Conservation (phyloP, 1,284 basidiomycete genomes). For the Termitomyces sp. region DNA sequence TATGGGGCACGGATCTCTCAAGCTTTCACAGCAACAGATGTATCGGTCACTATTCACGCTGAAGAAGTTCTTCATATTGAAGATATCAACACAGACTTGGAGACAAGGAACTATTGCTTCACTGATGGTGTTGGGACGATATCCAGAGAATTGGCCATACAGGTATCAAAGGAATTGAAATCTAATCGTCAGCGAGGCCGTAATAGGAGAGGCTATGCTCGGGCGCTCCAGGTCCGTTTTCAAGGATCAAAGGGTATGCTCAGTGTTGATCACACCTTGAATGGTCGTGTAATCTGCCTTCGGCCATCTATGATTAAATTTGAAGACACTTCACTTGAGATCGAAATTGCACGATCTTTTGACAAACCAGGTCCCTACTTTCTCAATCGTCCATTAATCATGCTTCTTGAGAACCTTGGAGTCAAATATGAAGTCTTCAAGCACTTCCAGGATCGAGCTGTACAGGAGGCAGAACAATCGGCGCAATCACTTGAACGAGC, state of each 20-base stretch:
- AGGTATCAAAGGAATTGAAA: conserved; percentile 45
- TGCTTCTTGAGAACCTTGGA: conserved; percentile 58
- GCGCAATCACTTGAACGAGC: conserved; percentile 39
- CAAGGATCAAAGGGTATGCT: conserved; percentile 62
- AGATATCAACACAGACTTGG: conserved; percentile 47
- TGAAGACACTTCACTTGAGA: conserved; percentile 40
- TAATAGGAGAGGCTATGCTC: conserved; percentile 34
- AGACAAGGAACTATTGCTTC: conserved; percentile 39
- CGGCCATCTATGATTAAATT: conserved; percentile 65
- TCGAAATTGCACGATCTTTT: conserved; percentile 66
- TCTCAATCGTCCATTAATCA: conserved; percentile 67
- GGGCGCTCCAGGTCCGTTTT: conserved; percentile 57
- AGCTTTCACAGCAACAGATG: conserved; percentile 69
- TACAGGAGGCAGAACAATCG: conserved; percentile 41
- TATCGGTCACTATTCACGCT: conserved; percentile 44
- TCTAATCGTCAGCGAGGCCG: conserved; percentile 34
- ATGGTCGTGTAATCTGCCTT: conserved; percentile 42
- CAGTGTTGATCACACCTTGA: conserved; percentile 46
- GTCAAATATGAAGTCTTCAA: conserved; percentile 51
- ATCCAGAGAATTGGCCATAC: conserved; percentile 49
- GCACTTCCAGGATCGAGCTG: conserved; percentile 48
- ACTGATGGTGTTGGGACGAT: conserved; percentile 72
- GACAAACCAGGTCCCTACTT: conserved; percentile 52
- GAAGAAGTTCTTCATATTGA: conserved; percentile 43
- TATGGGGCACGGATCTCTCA: conserved; percentile 69